Conservation (phyloP, 257 asterid genomes). For the Echites panduratus region DNA sequence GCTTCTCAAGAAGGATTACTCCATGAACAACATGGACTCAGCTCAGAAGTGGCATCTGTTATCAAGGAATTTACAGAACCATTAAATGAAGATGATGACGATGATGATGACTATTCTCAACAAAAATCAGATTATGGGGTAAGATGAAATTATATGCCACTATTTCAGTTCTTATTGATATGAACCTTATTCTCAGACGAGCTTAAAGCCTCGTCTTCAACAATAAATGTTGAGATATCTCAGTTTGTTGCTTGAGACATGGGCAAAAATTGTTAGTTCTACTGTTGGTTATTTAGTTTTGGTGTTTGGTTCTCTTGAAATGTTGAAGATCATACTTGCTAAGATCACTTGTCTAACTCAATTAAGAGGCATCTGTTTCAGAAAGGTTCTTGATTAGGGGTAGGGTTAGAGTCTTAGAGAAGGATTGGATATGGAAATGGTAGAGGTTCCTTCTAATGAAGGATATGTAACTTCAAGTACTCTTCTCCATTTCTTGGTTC, state of each 20-base stretch:
- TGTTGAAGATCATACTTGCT: background rate
- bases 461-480: conserved; percentile 9
- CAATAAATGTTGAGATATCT: background rate
- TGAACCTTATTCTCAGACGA: background rate
- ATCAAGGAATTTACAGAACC: conserved; percentile 85
- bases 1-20: conserved; percentile 74
- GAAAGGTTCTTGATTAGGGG: background rate
- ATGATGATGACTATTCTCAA: conserved; percentile 29
- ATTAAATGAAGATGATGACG: conserved; percentile 38
- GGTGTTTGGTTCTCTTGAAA: conserved; percentile 3
- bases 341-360: background rate
- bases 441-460: background rate
- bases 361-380: background rate
- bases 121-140: conserved; percentile 38
- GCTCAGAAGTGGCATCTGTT: conserved; percentile 81
- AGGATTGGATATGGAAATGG: background rate
- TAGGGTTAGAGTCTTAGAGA: background rate
- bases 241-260: background rate
- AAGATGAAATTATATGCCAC: conserved; percentile 28
- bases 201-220: background rate
- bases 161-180: background rate
- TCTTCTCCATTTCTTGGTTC: conserved; percentile 24
- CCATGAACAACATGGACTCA: conserved; percentile 74
- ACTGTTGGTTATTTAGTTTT: background rate
- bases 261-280: background rate